These are phyloP conservation scores for Fagopyrum esculentum DNA, from an alignment of 148 eudicot species.

Conservation along the genomic window DNA sequence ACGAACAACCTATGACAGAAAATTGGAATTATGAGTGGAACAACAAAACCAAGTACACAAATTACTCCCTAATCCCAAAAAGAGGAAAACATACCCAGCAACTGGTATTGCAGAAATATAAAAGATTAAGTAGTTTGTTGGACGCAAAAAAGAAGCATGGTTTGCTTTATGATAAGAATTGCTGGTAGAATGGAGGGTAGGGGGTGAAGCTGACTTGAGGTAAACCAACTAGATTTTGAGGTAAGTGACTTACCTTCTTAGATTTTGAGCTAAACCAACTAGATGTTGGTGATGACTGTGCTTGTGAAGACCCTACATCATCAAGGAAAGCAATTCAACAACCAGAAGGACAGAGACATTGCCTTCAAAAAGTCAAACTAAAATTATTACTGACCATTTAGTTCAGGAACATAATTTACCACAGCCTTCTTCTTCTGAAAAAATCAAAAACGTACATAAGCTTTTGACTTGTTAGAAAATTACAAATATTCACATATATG, in stretches of 20 bases:
- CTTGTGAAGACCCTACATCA: conserved; percentile 39
- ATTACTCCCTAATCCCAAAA: neutral
- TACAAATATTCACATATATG: neutral
- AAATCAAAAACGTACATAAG: conserved; percentile 8
- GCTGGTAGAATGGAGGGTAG: neutral
- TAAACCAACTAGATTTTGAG: neutral
- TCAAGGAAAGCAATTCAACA: conserved; percentile 6
- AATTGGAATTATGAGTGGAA: neutral
- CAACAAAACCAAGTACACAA: neutral
- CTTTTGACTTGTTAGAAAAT: neutral
- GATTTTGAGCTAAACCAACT: conserved; percentile 48
- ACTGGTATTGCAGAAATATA: neutral
- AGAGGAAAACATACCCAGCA: neutral
- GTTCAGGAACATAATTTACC: conserved; percentile 32
- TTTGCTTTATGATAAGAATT: neutral
- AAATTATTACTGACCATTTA: conserved; percentile 46
- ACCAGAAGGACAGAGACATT: neutral
- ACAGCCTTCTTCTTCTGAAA: conserved; percentile 36
- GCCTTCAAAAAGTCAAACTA: neutral
- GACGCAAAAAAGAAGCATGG: neutral
- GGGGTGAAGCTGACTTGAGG: neutral
- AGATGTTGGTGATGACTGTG: conserved; percentile 28
- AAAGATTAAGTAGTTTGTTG: neutral
- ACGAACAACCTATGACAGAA: neutral
- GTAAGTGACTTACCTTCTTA: conserved; percentile 39